Percentiles rank a stretch among this genome's conserved stretches.
phyloP scores from a whole-genome alignment of 2,329 filamentous ascomycete genomes.

The Aaosphaeria pasadenensis region DNA sequence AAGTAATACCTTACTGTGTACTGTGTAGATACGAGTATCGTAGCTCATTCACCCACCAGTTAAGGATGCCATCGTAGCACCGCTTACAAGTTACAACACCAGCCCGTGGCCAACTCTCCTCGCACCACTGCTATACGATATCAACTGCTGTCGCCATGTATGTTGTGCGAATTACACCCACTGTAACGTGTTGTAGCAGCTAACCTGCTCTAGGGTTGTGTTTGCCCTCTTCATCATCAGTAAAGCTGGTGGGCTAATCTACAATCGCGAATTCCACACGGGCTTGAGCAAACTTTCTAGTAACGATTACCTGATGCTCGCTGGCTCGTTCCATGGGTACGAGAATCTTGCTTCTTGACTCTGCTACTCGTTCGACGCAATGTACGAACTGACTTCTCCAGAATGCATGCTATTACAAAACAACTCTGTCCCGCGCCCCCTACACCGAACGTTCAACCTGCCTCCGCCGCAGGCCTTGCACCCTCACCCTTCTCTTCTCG shows the following conservation, averaged over 20 bases:
- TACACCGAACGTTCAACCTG: slow-evolving; percentile 22
- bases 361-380: no score
- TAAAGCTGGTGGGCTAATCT: slow-evolving; percentile 95
- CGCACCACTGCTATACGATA: no score
- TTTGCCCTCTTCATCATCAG: slow-evolving; percentile 97
- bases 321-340: slow-evolving; percentile 94
- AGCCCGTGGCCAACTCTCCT: no score
- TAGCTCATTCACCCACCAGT: no score
- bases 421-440: slow-evolving; percentile 34
- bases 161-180: no score
- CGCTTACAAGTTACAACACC: no score
- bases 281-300: slow-evolving; percentile 83
- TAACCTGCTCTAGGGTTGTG: slow-evolving; percentile 69
- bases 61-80: no score
- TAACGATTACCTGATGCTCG: slow-evolving; percentile 95
- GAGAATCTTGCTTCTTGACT: background rate
- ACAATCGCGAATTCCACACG: slow-evolving; percentile 90
- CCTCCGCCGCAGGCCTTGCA: slow-evolving; percentile 20
- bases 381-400: slow-evolving; percentile 13
- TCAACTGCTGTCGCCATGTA: no score
- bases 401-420: slow-evolving; percentile 63
- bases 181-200: background rate
- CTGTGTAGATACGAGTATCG: no score
- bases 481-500: slow-evolving; percentile 38
- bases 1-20: no score